A percentile compares a stretch with the other conserved stretches of the same genome.
Evolutionary conservation across 1,284 basidiomycete species (phyloP).

Genomic region (Fomitopsis schrenkii): DNA sequence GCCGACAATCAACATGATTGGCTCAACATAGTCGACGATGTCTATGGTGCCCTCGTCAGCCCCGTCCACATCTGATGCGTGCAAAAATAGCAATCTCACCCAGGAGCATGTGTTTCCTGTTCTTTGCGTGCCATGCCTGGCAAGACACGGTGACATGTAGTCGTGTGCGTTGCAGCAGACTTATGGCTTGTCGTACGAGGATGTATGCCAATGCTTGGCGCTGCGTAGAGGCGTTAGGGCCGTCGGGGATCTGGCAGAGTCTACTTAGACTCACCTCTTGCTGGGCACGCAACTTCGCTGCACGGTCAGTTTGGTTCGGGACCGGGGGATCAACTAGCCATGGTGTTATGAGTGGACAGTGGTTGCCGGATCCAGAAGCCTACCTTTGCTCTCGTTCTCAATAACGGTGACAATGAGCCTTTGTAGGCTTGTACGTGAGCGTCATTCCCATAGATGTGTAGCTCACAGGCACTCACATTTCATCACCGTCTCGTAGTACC

Average conservation of each 20-base stretch:
- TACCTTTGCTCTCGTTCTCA: constrained; percentile 90
- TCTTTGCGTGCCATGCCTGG: constrained; percentile 96
- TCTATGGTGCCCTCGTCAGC: constrained; percentile 39
- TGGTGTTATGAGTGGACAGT: background rate
- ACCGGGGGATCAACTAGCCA: constrained; percentile 73
- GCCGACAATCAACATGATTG: constrained; percentile 93
- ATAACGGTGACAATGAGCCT: constrained; percentile 84
- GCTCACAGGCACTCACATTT: constrained; percentile 46
- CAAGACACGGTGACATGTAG: constrained; percentile 86
- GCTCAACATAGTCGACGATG: constrained; percentile 87
- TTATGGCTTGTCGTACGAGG: constrained; percentile 84
- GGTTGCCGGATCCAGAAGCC: constrained; percentile 16
- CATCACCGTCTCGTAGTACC: constrained; percentile 92
- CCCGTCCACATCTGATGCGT: background rate
- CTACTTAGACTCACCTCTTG: constrained; percentile 61
- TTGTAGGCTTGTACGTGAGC: background rate
- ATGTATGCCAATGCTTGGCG: constrained; percentile 88
- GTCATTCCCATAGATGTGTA: background rate
- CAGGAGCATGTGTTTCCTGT: constrained; percentile 88
- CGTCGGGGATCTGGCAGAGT: background rate
- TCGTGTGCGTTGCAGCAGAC: constrained; percentile 85
- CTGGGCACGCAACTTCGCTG: constrained; percentile 77
- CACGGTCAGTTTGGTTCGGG: constrained; percentile 65
- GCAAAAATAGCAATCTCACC: constrained; percentile 38
- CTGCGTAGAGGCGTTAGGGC: constrained; percentile 31